These are phyloP conservation scores for Pythium sp. DNA, from an alignment of 352 stramenopile genomes.

Conservation along the genomic window DNA sequence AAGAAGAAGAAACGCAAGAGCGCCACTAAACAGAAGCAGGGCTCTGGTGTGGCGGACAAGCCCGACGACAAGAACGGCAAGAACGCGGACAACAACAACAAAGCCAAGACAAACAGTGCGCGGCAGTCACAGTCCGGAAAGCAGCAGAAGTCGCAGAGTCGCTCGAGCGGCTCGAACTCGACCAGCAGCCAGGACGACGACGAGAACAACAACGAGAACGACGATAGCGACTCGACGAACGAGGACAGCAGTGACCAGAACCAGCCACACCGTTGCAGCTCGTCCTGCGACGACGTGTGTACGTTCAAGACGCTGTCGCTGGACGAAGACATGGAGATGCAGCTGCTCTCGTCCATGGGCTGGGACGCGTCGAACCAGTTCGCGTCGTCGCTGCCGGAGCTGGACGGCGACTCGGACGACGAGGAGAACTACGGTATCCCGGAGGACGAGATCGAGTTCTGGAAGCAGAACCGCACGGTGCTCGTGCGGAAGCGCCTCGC, in stretches of 20 bases:
- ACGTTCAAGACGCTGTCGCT: conserved; percentile 45
- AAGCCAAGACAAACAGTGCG: conserved; percentile 19
- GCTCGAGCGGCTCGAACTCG: conserved; percentile 32
- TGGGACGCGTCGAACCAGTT: conserved; percentile 70
- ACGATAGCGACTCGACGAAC: conserved; percentile 36
- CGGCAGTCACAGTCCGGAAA: conserved; percentile 23
- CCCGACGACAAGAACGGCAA: conserved; percentile 21
- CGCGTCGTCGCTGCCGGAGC: conserved; percentile 55
- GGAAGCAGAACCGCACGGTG: conserved; percentile 78
- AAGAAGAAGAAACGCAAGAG: conserved; percentile 89
- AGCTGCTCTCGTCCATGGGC: conserved; percentile 83
- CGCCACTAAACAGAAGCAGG: conserved; percentile 69
- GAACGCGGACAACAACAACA: conserved; percentile 20
- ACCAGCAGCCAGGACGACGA: conserved; percentile 26
- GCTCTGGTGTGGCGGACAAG: conserved; percentile 19
- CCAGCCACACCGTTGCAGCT: conserved; percentile 45
- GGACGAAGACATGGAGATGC: conserved; percentile 71
- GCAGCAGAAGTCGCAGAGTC: conserved; percentile 20
- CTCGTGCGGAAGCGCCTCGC: conserved; percentile 74
- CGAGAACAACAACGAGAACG: conserved; percentile 31
- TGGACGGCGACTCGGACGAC: conserved; percentile 74
- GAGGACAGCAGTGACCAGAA: conserved; percentile 29
- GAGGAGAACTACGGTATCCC: conserved; percentile 79
- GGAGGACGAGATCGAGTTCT: conserved; percentile 83
- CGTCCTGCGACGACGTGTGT: conserved; percentile 50